Percentiles rank a stretch among this genome's conserved stretches.
Evolutionary conservation across 2,329 filamentous ascomycete genomes (phyloP).

Genomic region (Arthrobotrys sinensis): DNA sequence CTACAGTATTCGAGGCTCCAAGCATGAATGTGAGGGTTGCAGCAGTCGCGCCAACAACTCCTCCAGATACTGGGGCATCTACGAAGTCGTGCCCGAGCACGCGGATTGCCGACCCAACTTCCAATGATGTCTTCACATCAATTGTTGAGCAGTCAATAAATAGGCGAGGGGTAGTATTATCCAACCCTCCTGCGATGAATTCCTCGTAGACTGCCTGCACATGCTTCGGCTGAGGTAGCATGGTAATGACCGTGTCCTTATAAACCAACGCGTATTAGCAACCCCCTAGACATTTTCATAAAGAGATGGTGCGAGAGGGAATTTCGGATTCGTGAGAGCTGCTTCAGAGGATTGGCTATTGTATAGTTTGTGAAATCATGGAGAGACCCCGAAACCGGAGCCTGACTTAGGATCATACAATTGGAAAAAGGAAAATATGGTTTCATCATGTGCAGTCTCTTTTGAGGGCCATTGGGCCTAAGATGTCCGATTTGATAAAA

Average conservation of each 20-base stretch:
- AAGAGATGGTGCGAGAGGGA: constrained; percentile 52
- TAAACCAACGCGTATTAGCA: constrained; percentile 54
- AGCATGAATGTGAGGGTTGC: constrained; percentile 97
- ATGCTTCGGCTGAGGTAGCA: constrained; percentile 89
- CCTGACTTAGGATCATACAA: constrained; percentile 82
- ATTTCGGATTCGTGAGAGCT: constrained; percentile 51
- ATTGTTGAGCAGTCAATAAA: constrained; percentile 99
- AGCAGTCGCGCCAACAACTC: constrained; percentile 89
- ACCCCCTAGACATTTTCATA: constrained; percentile 55
- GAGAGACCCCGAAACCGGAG: constrained; percentile 70
- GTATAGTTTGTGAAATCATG: constrained; percentile 75
- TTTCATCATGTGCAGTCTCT: constrained; percentile 70
- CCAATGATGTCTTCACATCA: constrained; percentile 85
- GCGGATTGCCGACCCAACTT: constrained; percentile 80
- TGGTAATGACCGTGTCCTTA: constrained; percentile 88
- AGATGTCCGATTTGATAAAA: not conserved
- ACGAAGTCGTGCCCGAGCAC: constrained; percentile 83
- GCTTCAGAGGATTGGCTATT: constrained; percentile 83
- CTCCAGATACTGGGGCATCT: constrained; percentile 97
- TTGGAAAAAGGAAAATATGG: constrained; percentile 69
- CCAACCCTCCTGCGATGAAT: constrained; percentile 68
- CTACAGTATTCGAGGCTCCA: constrained; percentile 71
- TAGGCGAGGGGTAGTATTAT: constrained; percentile 71
- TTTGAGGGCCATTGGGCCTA: not conserved
- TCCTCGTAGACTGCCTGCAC: constrained; percentile 85